Base-by-base conservation (phyloP, 2,329 filamentous ascomycete species). In the Exophiala dermatitidis region DNA sequence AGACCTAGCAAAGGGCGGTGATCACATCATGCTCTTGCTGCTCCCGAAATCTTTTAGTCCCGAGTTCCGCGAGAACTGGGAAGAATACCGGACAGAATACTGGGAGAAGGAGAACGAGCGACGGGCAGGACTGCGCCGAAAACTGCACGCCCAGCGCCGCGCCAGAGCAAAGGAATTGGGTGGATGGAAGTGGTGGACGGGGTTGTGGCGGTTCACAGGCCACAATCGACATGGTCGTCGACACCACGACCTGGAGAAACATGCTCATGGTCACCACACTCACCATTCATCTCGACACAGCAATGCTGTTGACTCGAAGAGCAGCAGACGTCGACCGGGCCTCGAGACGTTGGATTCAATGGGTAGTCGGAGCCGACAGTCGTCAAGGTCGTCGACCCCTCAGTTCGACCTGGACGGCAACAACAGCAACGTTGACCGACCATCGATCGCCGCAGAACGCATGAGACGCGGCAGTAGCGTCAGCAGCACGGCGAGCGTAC, bases 31-130 rank as follows among this genome's bases (percentile, higher is more conserved):
- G 69, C 78, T 98, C 1, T 75, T 97, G 12, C 77, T 98, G 5
- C 79, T 96, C 7, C 89, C 93, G 1, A 98, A 98, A 67, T 90
- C 90, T 0, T 98, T 98, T 66, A 94, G 88, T 4, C 85, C 93
- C 0, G 89, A 88, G 44, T 98, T 98, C 66, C 81, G 93, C 19
- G 90, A 97, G 68, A 95, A 95, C 60, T 98, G 93, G 93, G 93
- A 98, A 66, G 77, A 91, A 10, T 98, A 94, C 70, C 81, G 93
- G 49, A 84, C 85, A 33, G 90, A 96, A 56, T 98, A 96, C 71
- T 98, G 93, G 93, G 91, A 96, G 63, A 84, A 84, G 57, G 93
- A 98, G 69, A 98, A 98, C 66, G 89, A 95, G 68, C 84, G 91
- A 1, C 83, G 93, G 8, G 80, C 85, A 2, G 73, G 86, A 53